phyloP scores from a whole-genome alignment of 2,329 filamentous ascomycete genomes.

The Cladosporium sp. region DNA sequence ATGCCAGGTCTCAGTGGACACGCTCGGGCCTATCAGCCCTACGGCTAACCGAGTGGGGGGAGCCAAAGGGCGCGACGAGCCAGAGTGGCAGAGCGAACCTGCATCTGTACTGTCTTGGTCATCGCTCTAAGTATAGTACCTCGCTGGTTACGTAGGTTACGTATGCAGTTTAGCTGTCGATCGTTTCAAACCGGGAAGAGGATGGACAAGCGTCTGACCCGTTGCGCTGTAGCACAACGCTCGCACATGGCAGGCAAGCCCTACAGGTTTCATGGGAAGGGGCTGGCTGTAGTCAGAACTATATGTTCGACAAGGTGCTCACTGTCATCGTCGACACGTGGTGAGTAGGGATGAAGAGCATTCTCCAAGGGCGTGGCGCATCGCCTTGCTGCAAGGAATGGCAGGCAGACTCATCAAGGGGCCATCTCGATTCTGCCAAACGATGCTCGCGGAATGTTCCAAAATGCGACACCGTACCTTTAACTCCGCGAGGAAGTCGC shows the following conservation, averaged over 20 bases:
- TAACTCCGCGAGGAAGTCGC: neutral
- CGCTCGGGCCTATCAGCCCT: conserved; percentile 17
- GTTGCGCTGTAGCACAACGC: conserved; percentile 18
- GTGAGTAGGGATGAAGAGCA: conserved; percentile 10
- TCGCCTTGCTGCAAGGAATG: neutral
- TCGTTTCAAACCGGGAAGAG: neutral
- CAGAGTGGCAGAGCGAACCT: conserved; percentile 1
- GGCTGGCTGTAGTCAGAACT: conserved; percentile 14
- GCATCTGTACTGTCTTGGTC: conserved; percentile 20
- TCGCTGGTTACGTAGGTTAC: conserved; percentile 4
- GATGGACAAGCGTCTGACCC: conserved; percentile 18
- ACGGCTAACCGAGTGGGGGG: conserved; percentile 4
- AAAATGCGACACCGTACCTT: neutral
- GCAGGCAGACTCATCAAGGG: neutral
- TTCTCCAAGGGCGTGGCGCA: neutral
- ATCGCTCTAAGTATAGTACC: conserved; percentile 20
- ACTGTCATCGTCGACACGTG: conserved; percentile 19
- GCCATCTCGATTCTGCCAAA: neutral
- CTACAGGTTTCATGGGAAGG: conserved; percentile 6
- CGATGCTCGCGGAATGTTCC: conserved; percentile 9
- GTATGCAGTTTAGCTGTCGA: conserved; percentile 19
- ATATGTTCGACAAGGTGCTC: conserved; percentile 20
- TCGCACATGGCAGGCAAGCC: conserved; percentile 20
- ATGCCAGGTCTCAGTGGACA: conserved; percentile 13
- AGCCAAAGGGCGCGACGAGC: conserved; percentile 12